These are phyloP conservation scores for Rhizophlyctis rosea DNA, from an alignment of 192 early-diverging fungal genomes.

Conservation along the genomic window DNA sequence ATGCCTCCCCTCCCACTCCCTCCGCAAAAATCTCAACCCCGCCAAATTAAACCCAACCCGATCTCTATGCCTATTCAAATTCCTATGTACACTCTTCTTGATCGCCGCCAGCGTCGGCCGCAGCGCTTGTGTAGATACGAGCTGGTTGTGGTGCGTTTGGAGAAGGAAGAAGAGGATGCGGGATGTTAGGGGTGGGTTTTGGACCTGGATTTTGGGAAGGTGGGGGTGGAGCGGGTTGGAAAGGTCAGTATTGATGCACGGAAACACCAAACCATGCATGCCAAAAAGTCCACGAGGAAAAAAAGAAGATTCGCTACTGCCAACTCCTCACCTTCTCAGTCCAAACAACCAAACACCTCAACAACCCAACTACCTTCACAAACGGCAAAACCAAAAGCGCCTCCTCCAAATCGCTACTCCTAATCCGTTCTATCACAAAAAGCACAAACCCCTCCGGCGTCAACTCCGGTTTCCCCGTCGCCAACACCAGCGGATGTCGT, in stretches of 20 bases:
- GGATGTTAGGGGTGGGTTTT: constrained; percentile 75
- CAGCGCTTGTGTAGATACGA: constrained; percentile 77
- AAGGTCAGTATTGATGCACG: too few relatives aligned
- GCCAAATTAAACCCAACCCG: constrained; percentile 87
- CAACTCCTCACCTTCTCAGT: constrained; percentile 60
- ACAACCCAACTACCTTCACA: constrained; percentile 68
- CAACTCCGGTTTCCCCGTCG: constrained; percentile 58
- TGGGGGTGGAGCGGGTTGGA: too few relatives aligned
- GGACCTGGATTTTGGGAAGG: constrained; percentile 42
- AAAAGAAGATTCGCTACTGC: not conserved
- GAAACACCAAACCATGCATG: too few relatives aligned
- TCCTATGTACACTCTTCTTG: constrained; percentile 56
- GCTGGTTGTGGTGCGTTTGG: constrained; percentile 85
- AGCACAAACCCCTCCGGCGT: constrained; percentile 79
- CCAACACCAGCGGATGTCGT: constrained; percentile 61
- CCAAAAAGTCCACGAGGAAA: constrained; percentile 12
- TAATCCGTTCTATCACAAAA: constrained; percentile 70
- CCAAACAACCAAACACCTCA: constrained; percentile 79
- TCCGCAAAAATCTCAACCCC: constrained; percentile 69
- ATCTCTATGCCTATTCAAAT: constrained; percentile 73
- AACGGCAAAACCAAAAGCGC: constrained; percentile 89
- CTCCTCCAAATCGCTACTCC: constrained; percentile 83
- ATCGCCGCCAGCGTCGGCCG: constrained; percentile 72
- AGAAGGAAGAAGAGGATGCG: constrained; percentile 84
- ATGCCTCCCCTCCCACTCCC: constrained; percentile 70